phyloP scores from a whole-genome alignment of 2,329 filamentous ascomycete species.

The Parastagonospora avenae region DNA sequence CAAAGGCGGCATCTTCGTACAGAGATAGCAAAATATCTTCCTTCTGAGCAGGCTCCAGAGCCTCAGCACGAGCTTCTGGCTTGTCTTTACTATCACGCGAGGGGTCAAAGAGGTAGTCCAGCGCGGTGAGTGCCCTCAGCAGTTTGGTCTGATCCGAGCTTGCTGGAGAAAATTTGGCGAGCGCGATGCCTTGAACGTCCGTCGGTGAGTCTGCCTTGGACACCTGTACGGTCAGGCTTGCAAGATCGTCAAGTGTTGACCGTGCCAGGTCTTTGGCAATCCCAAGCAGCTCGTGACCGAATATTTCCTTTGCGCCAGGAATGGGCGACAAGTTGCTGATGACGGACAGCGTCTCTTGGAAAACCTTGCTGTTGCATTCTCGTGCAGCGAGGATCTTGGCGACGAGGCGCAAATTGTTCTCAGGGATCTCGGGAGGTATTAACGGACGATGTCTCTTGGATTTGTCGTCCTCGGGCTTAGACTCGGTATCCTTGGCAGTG shows the following conservation, averaged over 20 bases:
- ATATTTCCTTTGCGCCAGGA: conserved; percentile 84
- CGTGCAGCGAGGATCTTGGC: conserved; percentile 95
- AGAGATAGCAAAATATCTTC: conserved; percentile 84
- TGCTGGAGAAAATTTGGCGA: conserved; percentile 93
- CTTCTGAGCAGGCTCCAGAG: conserved; percentile 67
- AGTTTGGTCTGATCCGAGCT: conserved; percentile 97
- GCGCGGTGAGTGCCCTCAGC: conserved; percentile 85
- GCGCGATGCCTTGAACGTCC: conserved; percentile 91
- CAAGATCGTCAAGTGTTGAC: conserved; percentile 82
- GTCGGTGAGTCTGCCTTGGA: conserved; percentile 85
- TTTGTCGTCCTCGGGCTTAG: conserved; percentile 32
- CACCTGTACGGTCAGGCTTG: conserved; percentile 84
- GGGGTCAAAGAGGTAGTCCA: conserved; percentile 93
- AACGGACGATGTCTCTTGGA: conserved; percentile 66
- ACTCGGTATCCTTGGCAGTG: conserved; percentile 43
- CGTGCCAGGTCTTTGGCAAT: conserved; percentile 86
- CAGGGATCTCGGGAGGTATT: conserved; percentile 82
- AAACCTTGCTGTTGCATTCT: conserved; percentile 96
- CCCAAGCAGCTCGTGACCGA: conserved; percentile 88
- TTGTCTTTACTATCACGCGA: conserved; percentile 65
- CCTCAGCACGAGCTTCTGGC: conserved; percentile 50
- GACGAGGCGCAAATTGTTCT: conserved; percentile 89
- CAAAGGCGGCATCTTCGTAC: conserved; percentile 90
- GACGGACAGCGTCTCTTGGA: conserved; percentile 96
- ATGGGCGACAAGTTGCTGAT: conserved; percentile 97